These are phyloP conservation scores for Helotiales sp. DNA, from an alignment of 2,329 filamentous ascomycete species.

Conservation along the genomic window DNA sequence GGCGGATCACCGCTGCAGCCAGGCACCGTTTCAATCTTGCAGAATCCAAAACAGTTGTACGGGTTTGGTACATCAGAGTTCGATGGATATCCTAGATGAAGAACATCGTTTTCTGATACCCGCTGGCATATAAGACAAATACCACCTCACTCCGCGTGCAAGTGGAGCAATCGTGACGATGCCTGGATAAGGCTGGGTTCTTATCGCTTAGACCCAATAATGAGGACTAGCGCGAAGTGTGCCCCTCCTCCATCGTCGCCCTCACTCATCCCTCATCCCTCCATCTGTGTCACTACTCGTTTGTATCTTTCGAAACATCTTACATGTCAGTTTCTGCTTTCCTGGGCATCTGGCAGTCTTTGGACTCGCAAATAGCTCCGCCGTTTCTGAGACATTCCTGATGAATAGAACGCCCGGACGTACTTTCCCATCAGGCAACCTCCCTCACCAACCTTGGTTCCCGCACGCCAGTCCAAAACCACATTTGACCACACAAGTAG, in stretches of 20 bases:
- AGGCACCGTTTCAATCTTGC: no score
- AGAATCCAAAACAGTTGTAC: no score
- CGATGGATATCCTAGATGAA: no score
- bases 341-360: background rate
- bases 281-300: conserved; percentile 1
- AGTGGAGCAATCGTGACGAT: background rate
- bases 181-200: background rate
- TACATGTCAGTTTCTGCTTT: conserved; percentile 3
- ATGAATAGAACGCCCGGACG: conserved; percentile 9
- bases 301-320: conserved; percentile 1
- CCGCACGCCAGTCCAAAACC: conserved; percentile 7
- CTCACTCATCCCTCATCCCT: background rate
- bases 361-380: conserved; percentile 1
- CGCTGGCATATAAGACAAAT: background rate
- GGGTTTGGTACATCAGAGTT: no score
- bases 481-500: conserved; percentile 13
- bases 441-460: conserved; percentile 7
- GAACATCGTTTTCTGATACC: background rate
- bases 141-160: background rate
- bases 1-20: no score
- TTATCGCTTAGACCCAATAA: background rate
- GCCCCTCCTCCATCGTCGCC: conserved; percentile 1
- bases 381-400: conserved; percentile 10
- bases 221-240: background rate
- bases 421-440: conserved; percentile 16